Conservation (phyloP, 805 yeast genomes). For the Ogataea wickerhamii region DNA sequence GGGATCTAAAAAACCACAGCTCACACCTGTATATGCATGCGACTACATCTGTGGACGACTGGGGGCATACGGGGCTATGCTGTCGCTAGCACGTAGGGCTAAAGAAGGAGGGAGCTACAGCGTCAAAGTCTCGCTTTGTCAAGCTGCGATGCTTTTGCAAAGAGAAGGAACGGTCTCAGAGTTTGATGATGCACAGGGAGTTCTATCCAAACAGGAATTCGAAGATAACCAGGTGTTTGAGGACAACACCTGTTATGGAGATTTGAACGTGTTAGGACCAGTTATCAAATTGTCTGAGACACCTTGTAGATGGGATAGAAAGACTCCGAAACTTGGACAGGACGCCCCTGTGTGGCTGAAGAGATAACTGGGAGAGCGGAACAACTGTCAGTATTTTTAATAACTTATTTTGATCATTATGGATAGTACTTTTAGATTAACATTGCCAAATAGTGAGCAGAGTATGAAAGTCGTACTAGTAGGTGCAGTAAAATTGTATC, state of each 20-base stretch:
- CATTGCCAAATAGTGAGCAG: too few relatives aligned
- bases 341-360: neutral
- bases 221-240: constrained; percentile 2
- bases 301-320: constrained; percentile 1
- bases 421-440: too few relatives aligned
- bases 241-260: constrained; percentile 1
- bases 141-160: constrained; percentile 3
- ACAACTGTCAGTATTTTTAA: too few relatives aligned
- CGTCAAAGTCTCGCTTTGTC: constrained; percentile 3
- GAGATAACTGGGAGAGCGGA: too few relatives aligned
- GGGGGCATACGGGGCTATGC: constrained; percentile 2
- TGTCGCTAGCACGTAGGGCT: constrained; percentile 1
- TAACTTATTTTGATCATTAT: too few relatives aligned
- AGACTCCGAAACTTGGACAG: constrained; percentile 3
- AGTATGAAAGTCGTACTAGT: too few relatives aligned
- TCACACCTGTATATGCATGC: constrained; percentile 2
- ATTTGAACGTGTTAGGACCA: constrained; percentile 1
- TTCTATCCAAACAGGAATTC: neutral
- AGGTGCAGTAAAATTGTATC: too few relatives aligned
- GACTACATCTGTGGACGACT: constrained; percentile 3
- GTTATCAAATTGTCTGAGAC: constrained; percentile 3
- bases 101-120: constrained; percentile 1
- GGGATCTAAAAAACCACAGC: constrained; percentile 1
- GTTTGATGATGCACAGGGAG: neutral
- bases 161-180: neutral